A percentile compares a stretch with the other conserved stretches of the same genome.
Conservation (phyloP, 768 basidiomycete species). For the Clavulina sp. region DNA sequence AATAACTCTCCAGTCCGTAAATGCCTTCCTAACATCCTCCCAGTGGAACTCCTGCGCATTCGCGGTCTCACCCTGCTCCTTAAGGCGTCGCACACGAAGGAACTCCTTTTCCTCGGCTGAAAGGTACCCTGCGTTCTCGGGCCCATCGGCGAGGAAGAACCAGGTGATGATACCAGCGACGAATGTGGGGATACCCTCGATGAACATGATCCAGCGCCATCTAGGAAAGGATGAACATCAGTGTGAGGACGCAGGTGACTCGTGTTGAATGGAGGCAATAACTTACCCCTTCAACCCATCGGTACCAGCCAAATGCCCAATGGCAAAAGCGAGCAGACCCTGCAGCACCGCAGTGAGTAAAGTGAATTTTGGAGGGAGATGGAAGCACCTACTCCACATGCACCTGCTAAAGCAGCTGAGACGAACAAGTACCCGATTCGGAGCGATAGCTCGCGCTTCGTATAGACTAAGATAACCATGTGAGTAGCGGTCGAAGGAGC, state of each 20-base stretch:
- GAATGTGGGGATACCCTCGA: constrained; percentile 7
- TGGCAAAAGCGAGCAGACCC: constrained; percentile 8
- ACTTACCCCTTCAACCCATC: constrained; percentile 7
- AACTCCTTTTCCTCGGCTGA: constrained; percentile 1
- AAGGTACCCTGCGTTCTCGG: constrained; percentile 1
- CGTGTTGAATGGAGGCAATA: too few species aligned
- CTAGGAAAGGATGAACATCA: background rate
- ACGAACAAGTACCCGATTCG: constrained; percentile 8
- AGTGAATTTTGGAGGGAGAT: background rate
- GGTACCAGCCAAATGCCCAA: constrained; percentile 6
- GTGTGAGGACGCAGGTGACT: background rate
- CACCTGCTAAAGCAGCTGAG: constrained; percentile 7
- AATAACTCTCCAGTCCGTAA: constrained; percentile 2
- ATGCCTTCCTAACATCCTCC: background rate
- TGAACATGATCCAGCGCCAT: constrained; percentile 9
- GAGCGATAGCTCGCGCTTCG: constrained; percentile 2
- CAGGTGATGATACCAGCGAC: constrained; percentile 2
- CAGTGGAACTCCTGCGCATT: constrained; percentile 9
- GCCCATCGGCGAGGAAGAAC: constrained; percentile 8
- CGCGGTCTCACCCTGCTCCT: constrained; percentile 5
- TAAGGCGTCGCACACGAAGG: background rate
- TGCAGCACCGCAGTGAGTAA: background rate
- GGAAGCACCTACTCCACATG: constrained; percentile 4
- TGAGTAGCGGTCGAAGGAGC: background rate
- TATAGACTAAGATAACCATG: background rate